A percentile compares a stretch with the other conserved stretches of the same genome.
These are phyloP conservation scores for Pythium aristosporum DNA, from an alignment of 352 stramenopile species.

Conservation along the genomic window DNA sequence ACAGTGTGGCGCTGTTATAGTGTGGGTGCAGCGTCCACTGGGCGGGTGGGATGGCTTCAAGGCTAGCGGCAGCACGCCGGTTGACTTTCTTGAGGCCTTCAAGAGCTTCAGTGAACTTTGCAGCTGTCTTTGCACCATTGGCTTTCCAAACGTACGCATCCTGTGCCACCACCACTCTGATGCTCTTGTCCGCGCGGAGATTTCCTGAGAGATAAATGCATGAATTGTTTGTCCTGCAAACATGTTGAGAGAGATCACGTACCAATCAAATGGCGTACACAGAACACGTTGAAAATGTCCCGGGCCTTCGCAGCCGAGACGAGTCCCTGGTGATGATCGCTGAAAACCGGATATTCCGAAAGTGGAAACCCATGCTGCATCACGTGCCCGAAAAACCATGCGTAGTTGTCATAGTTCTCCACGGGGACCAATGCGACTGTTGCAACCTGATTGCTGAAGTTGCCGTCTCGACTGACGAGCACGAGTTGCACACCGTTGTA, in stretches of 20 bases:
- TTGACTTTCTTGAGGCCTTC: constrained; percentile 12
- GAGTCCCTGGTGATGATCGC: constrained; percentile 22
- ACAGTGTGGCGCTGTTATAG: constrained; percentile 1
- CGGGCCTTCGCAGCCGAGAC: constrained; percentile 1
- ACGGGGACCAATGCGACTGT: constrained; percentile 19
- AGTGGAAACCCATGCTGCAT: constrained; percentile 21
- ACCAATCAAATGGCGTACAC: constrained; percentile 23
- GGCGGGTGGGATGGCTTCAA: not conserved
- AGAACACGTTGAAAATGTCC: constrained; percentile 21
- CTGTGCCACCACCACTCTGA: constrained; percentile 10
- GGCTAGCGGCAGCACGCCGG: not conserved
- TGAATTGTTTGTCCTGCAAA: not conserved
- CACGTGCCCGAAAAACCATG: constrained; percentile 20
- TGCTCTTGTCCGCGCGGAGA: constrained; percentile 22
- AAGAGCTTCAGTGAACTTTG: no score
- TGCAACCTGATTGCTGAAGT: constrained; percentile 25
- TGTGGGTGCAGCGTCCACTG: constrained; percentile 20
- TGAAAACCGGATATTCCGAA: constrained; percentile 12
- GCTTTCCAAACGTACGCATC: constrained; percentile 21
- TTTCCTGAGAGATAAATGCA: constrained; percentile 17
- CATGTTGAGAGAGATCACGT: not conserved
- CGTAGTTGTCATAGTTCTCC: constrained; percentile 25
- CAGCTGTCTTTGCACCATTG: constrained; percentile 7
- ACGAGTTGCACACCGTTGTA: constrained; percentile 31
- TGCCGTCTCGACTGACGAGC: constrained; percentile 26